Conservation (phyloP, 2,329 filamentous ascomycete genomes). For the Ophiocordyceps unilateralis region DNA sequence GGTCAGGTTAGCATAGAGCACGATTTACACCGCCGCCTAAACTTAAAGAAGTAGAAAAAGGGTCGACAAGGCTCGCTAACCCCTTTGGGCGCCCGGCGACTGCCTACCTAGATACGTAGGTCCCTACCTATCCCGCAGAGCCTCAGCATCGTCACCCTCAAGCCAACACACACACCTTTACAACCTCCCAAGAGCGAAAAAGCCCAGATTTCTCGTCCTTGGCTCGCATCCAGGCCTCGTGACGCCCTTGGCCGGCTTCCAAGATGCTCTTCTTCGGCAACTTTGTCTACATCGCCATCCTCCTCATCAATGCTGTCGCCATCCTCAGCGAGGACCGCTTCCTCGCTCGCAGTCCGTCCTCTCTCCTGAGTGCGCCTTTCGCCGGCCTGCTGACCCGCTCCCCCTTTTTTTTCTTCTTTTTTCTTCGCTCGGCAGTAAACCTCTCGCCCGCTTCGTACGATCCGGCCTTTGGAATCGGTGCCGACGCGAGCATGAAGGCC, state of each 20-base stretch:
- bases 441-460: constrained; percentile 57
- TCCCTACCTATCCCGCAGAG: too few relatives aligned
- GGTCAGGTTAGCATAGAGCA: too few relatives aligned
- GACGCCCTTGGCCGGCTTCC: constrained; percentile 4
- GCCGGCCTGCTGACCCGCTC: too few relatives aligned
- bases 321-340: constrained; percentile 92
- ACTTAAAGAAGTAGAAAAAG: too few relatives aligned
- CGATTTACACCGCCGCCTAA: too few relatives aligned
- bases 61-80: too few relatives aligned
- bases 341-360: constrained; percentile 44
- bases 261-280: constrained; percentile 53
- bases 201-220: too few relatives aligned
- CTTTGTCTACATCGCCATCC: constrained; percentile 62
- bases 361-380: not conserved
- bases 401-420: constrained; percentile 3
- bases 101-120: too few relatives aligned
- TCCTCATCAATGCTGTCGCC: constrained; percentile 85
- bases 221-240: too few relatives aligned
- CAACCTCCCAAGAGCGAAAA: too few relatives aligned
- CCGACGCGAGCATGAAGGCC: constrained; percentile 66
- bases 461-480: constrained; percentile 56
- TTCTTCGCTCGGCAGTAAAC: constrained; percentile 34
- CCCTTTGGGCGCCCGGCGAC: too few relatives aligned
- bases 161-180: not conserved
- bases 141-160: too few relatives aligned